These are phyloP conservation scores for Ehretia macrophylla DNA, from an alignment of 257 asterid species.

Conservation along the genomic window DNA sequence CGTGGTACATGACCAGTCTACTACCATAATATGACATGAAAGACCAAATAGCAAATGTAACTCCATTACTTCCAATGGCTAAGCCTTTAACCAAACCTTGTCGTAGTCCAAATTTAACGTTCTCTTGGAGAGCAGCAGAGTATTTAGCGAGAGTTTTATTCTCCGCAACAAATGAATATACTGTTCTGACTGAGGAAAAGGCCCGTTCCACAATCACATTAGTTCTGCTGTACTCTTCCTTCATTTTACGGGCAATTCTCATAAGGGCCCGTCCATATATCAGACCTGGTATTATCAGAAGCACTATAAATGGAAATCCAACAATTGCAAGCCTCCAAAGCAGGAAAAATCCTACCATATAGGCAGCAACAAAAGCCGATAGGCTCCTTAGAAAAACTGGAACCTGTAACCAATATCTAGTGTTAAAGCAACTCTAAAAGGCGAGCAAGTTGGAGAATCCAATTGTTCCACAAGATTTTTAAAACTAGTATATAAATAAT, in stretches of 20 bases:
- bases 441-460: no score
- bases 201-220: constrained; percentile 70
- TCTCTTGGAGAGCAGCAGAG: constrained; percentile 68
- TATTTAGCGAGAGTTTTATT: constrained; percentile 41
- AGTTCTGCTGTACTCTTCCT: constrained; percentile 68
- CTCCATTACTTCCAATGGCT: constrained; percentile 81
- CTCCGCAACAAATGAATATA: constrained; percentile 83
- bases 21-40: constrained; percentile 83
- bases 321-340: constrained; percentile 70
- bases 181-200: constrained; percentile 73
- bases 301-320: constrained; percentile 62
- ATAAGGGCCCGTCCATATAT: constrained; percentile 71
- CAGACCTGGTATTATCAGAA: constrained; percentile 79
- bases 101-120: constrained; percentile 54
- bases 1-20: constrained; percentile 76
- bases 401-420: constrained; percentile 48
- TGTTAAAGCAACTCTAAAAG: not conserved
- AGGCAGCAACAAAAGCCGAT: constrained; percentile 58
- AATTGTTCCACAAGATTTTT: no score
- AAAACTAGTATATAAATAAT: no score
- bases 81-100: constrained; percentile 92
- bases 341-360: constrained; percentile 60
- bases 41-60: constrained; percentile 80
- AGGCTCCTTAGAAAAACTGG: constrained; percentile 75
- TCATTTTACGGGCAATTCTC: constrained; percentile 56